Conservation (phyloP, 1,284 basidiomycete species). For the Paramarasmius palmivorus region DNA sequence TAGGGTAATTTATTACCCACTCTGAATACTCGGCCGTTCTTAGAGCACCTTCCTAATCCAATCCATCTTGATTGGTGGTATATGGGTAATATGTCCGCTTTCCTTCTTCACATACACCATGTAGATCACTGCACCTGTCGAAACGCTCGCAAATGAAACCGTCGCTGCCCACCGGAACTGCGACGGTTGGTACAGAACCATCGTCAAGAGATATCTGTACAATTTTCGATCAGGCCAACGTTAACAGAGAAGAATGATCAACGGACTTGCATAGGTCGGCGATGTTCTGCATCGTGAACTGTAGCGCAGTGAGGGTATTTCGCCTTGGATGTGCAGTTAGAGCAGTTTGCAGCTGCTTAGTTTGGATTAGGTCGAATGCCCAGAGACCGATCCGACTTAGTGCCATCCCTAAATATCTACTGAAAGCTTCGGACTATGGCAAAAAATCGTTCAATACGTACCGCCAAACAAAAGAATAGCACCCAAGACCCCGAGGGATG, state of each 20-base stretch:
- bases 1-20: too few species aligned
- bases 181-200: slow-evolving; percentile 20
- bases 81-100: slow-evolving; percentile 21
- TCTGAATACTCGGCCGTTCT: background rate
- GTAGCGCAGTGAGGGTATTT: slow-evolving; percentile 36
- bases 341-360: slow-evolving; percentile 46
- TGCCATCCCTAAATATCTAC: slow-evolving; percentile 39
- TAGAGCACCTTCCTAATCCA: slow-evolving; percentile 11
- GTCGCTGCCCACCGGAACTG: slow-evolving; percentile 22
- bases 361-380: slow-evolving; percentile 31
- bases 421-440: background rate
- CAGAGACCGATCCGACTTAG: slow-evolving; percentile 13
- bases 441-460: slow-evolving; percentile 13
- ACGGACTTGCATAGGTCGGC: slow-evolving; percentile 23
- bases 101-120: slow-evolving; percentile 21
- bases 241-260: background rate
- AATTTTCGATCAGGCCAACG: background rate
- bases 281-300: slow-evolving; percentile 29
- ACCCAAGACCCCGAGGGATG: slow-evolving; percentile 27
- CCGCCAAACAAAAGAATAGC: slow-evolving; percentile 41
- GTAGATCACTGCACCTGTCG: slow-evolving; percentile 20
- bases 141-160: slow-evolving; percentile 21
- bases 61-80: slow-evolving; percentile 1
- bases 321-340: slow-evolving; percentile 41
- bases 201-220: slow-evolving; percentile 14